Evolutionary conservation across 148 eudicot species (phyloP), one percentile per base, ranked within the genome.

Genomic region (Pharnaceum exiguum): DNA sequence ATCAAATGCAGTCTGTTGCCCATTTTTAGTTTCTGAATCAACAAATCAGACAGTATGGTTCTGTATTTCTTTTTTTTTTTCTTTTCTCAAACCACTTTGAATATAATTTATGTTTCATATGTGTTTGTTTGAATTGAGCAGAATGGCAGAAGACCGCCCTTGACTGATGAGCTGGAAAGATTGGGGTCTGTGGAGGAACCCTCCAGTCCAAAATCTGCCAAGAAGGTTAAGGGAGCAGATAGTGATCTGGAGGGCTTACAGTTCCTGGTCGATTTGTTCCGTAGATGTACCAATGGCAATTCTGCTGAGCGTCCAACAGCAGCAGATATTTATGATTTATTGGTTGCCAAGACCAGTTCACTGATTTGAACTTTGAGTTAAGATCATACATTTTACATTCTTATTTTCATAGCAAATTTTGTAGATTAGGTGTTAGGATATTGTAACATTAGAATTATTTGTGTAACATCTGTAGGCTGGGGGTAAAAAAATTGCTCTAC

Each of bases 271-370:
- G 73, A 78, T 28, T 7, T 87, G 5, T 91, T 73, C 68, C 68
- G 51, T 70, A 58, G 28, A 38, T 91, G 97, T 60, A 87, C 89
- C 15, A 61, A 77, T 61, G 74, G 69, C 27, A 69, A 75, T 72
- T 94, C 96, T 12, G 27, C 62, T 45, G 85, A 84, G 49, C 97
- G 96, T 12, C 97, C 97, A 25, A 69, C 79, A 2, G 89, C 97
- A 7, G 69, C 71, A 35, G 64, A 63, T 40, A 54, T 87, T 38
- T 79, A 91, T 31, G 69, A 80, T 37, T 65, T 75, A 70, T 55
- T 90, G 67, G 59, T 60, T 48, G 61, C 67, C 2, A 74, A 75
- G 54, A 78, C 71, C 19, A 75, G 46, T 58, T 66, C 89, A 29
- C 27, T 68, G 37, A 31, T 38, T 30, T 32, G 58, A 44, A 63